Evolutionary conservation across 495 filamentous ascomycete genomes (phyloP), one percentile per base, ranked within the genome.

Genomic region (Diplogelasinospora grovesii): DNA sequence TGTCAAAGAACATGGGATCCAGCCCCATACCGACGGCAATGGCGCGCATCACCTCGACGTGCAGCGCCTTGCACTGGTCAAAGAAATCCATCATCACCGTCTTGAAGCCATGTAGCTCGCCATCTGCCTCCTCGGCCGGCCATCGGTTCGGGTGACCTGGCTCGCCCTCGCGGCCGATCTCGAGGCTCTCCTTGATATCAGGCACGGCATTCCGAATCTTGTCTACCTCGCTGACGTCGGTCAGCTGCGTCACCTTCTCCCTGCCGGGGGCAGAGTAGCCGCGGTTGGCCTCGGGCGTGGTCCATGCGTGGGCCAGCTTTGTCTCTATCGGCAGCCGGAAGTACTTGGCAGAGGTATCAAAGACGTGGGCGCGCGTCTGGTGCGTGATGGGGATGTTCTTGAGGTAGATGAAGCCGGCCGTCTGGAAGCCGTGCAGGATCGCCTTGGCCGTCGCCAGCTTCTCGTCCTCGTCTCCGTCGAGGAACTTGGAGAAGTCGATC

Each of bases 351-450:
- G 86, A 93, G 19, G 78, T 73, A 26, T 63, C 50, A 58, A 95
- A 96, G 39, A 85, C 77, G 18, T 60, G 56, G 23, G 68, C 54
- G 10, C 84, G 54, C n/a, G 73, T 70, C 11, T 71, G 63, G 8
- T 74, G 59, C 0, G 82, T 69, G 40, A 97, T 84, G 20, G 75
- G 67, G 52, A 86, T 82, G 54, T 89, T 79, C 36, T 78, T 84
- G 29, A 97, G 77, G 61, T 96, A 97, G 54, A 95, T 75, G 63
- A 96, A 97, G 22, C 90, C 90, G 4, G 86, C 85, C 7, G 73
- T 80, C 41, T 84, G 82, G 65, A 97, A 95, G 14, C 86, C 89
- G 16, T 75, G 51, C 18, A 89, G 77, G 44, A 96, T 78, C 25
- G 81, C 71, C 20, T 76, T 56, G 2, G 88, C 89, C 5, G 84